These are phyloP conservation scores for Sporothrix phasma DNA, from an alignment of 2,329 filamentous ascomycete species.

Conservation along the genomic window DNA sequence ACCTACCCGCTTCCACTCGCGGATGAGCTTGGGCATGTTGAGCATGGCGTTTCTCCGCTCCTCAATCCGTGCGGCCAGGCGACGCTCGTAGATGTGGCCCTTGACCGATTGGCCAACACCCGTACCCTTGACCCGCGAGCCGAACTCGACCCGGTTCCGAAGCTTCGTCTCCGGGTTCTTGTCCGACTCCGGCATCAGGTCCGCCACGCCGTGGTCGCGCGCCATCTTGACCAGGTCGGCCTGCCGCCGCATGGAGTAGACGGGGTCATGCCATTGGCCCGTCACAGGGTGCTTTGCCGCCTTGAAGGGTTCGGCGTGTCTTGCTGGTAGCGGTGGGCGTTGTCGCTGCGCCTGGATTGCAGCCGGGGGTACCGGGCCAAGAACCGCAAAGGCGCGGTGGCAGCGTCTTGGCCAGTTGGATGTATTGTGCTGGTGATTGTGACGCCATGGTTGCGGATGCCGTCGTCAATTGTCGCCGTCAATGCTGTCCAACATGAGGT, in stretches of 20 bases:
- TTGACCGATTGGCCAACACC: slow-evolving; percentile 89
- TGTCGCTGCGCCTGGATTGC: slow-evolving; percentile 41
- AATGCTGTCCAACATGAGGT: not conserved
- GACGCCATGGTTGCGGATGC: slow-evolving; percentile 14
- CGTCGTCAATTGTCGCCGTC: not conserved
- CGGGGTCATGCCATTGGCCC: slow-evolving; percentile 72
- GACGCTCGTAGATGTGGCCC: slow-evolving; percentile 88
- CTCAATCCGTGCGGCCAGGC: slow-evolving; percentile 72
- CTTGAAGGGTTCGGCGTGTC: slow-evolving; percentile 65
- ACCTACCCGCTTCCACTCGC: slow-evolving; percentile 83
- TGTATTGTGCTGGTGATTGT: slow-evolving; percentile 23
- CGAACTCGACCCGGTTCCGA: slow-evolving; percentile 63
- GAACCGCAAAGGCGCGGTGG: slow-evolving; percentile 73
- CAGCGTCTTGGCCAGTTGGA: slow-evolving; percentile 59
- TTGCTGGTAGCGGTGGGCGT: slow-evolving; percentile 41
- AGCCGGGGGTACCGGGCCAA: slow-evolving; percentile 80
- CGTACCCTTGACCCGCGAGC: slow-evolving; percentile 80
- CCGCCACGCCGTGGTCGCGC: slow-evolving; percentile 64
- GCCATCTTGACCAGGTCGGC: slow-evolving; percentile 87
- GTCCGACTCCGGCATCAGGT: slow-evolving; percentile 63
- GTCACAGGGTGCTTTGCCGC: slow-evolving; percentile 69
- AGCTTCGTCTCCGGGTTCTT: slow-evolving; percentile 68
- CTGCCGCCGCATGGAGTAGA: slow-evolving; percentile 76
- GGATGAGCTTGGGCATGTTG: slow-evolving; percentile 86
- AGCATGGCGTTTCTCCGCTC: slow-evolving; percentile 85